A percentile compares a stretch with the other conserved stretches of the same genome.
phyloP scores from a whole-genome alignment of 805 yeast species.

The Tetrapisispora namnaoensis region DNA sequence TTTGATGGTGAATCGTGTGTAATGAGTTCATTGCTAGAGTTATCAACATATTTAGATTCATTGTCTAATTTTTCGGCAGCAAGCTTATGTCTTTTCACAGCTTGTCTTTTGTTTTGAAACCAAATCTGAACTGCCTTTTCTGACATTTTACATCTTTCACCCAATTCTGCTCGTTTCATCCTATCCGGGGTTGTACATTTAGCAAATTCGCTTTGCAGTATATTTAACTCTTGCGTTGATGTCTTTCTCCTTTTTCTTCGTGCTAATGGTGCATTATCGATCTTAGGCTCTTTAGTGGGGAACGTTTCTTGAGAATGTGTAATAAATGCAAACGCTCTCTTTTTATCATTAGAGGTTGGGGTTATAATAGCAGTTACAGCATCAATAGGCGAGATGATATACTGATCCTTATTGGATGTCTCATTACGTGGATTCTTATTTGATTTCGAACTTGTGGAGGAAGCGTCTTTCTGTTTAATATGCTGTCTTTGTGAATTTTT shows the following conservation, averaged over 20 bases:
- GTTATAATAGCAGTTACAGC: slow-evolving; percentile 27
- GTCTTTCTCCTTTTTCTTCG: slow-evolving; percentile 94
- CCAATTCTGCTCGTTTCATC: slow-evolving; percentile 65
- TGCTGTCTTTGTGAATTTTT: not conserved
- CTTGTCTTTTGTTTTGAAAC: slow-evolving; percentile 94
- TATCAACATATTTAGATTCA: not conserved
- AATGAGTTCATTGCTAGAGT: not conserved
- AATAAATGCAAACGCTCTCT: slow-evolving; percentile 66
- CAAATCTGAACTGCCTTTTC: slow-evolving; percentile 97
- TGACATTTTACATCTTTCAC: slow-evolving; percentile 78
- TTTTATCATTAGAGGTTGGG: slow-evolving; percentile 26
- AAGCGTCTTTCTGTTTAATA: not conserved
- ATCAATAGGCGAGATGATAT: slow-evolving; percentile 25
- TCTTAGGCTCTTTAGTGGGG: slow-evolving; percentile 70
- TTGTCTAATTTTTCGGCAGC: slow-evolving; percentile 8
- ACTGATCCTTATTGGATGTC: slow-evolving; percentile 9
- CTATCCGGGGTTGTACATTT: slow-evolving; percentile 75
- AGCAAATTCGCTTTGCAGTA: slow-evolving; percentile 72
- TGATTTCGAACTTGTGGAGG: not conserved
- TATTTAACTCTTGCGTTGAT: slow-evolving; percentile 72
- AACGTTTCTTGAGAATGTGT: slow-evolving; percentile 88
- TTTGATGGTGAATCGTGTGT: not conserved
- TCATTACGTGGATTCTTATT: not conserved
- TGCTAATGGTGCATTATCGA: slow-evolving; percentile 87
- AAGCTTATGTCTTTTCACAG: slow-evolving; percentile 46